Percentiles rank a stretch among this genome's conserved stretches.
Conservation (phyloP, 306 rosid genomes). For the Dalbergia cultrata region DNA sequence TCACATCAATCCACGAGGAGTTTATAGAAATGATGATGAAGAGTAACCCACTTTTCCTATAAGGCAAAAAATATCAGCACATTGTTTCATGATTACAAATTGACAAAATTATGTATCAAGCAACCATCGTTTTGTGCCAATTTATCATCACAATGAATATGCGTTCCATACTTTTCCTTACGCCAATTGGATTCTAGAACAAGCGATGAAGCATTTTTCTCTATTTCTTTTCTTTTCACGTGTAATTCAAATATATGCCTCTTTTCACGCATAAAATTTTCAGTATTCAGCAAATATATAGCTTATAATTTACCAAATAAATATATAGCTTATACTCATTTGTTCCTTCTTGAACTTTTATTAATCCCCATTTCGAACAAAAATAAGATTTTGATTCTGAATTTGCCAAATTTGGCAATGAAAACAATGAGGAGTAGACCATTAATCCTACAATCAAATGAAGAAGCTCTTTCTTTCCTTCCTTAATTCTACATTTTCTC, state of each 20-base stretch:
- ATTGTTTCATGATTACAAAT: constrained; percentile 45
- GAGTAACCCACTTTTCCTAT: constrained; percentile 27
- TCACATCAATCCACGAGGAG: constrained; percentile 32
- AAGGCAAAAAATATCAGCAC: constrained; percentile 38
- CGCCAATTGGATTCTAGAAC: constrained; percentile 1
- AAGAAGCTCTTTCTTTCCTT: constrained; percentile 34
- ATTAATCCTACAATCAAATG: constrained; percentile 42
- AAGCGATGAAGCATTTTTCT: constrained; percentile 1
- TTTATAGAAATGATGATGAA: constrained; percentile 32
- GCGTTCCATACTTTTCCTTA: constrained; percentile 9
- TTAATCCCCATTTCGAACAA: constrained; percentile 5
- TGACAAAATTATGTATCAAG: constrained; percentile 39
- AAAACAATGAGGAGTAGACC: constrained; percentile 39
- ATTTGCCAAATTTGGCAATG: constrained; percentile 65
- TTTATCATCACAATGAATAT: not conserved
- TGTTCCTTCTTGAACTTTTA: not conserved
- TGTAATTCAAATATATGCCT: not conserved
- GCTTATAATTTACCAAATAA: no score
- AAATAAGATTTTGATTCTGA: constrained; percentile 41
- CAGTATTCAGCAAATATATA: not conserved
- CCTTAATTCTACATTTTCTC: constrained; percentile 48
- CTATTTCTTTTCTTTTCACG: not conserved
- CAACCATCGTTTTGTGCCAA: constrained; percentile 31
- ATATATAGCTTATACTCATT: not conserved
- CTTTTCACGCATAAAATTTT: not conserved